Evolutionary conservation across 495 filamentous ascomycete species (phyloP).

Genomic region (Evansstolkia leycettana): DNA sequence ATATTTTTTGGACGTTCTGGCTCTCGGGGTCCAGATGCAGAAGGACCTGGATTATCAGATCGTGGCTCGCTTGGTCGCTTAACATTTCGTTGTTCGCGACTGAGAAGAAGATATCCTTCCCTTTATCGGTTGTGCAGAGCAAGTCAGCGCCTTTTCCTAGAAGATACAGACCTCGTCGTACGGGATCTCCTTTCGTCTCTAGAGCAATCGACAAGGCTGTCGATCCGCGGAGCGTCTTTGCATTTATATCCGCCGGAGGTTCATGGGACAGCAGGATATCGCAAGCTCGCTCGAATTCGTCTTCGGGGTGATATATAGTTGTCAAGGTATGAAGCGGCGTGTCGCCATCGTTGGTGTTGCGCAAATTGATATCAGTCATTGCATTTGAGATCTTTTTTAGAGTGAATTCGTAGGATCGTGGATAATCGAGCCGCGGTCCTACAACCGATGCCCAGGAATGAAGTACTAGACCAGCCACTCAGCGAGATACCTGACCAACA

Average conservation of each 20-base stretch:
- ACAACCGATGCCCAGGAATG: conserved; percentile 9
- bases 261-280: conserved; percentile 6
- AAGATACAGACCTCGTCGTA: conserved; percentile 3
- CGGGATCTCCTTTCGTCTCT: conserved; percentile 4
- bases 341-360: conserved; percentile 5
- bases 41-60: conserved; percentile 5
- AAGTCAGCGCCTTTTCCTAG: conserved; percentile 6
- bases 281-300: conserved; percentile 8
- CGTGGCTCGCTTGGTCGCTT: conserved; percentile 5
- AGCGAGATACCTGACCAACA: too few species aligned
- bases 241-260: conserved; percentile 4
- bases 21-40: background rate
- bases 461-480: conserved; percentile 1
- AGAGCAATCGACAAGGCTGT: conserved; percentile 7
- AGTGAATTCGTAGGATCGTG: conserved; percentile 6
- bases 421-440: conserved; percentile 10
- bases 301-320: conserved; percentile 9
- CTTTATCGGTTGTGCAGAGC: conserved; percentile 1
- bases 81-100: conserved; percentile 6
- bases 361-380: conserved; percentile 7
- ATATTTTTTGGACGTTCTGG: background rate
- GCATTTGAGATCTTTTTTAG: conserved; percentile 3
- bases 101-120: conserved; percentile 7
- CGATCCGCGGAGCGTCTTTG: conserved; percentile 1
- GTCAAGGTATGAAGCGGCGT: conserved; percentile 7